phyloP scores from a whole-genome alignment of 495 filamentous ascomycete genomes.

The Haplographium delicatum region DNA sequence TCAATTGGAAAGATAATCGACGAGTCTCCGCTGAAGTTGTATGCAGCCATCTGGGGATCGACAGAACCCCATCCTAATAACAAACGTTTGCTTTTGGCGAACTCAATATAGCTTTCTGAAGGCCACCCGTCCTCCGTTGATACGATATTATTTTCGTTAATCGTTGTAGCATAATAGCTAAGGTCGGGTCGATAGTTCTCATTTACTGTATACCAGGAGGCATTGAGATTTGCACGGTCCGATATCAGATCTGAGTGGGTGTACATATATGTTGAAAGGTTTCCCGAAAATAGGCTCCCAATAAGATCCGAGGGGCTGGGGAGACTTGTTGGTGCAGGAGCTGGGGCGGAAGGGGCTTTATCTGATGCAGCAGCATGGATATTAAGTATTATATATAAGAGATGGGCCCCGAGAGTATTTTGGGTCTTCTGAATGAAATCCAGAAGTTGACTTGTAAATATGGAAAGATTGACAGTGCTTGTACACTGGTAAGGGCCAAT shows the following conservation, averaged over 20 bases:
- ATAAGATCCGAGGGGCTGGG: slow-evolving; percentile 32
- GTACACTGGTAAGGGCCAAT: slow-evolving; percentile 56
- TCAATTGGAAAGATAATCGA: slow-evolving; percentile 18
- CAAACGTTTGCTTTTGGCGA: slow-evolving; percentile 43
- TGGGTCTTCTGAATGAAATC: slow-evolving; percentile 44
- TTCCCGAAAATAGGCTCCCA: slow-evolving; percentile 32
- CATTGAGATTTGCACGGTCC: slow-evolving; percentile 52
- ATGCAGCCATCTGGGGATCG: slow-evolving; percentile 50
- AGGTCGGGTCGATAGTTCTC: slow-evolving; percentile 39
- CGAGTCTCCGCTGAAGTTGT: slow-evolving; percentile 40
- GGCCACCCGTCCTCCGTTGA: slow-evolving; percentile 62
- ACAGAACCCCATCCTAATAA: slow-evolving; percentile 50
- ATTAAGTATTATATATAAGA: slow-evolving; percentile 49
- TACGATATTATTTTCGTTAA: slow-evolving; percentile 30
- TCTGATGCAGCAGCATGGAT: slow-evolving; percentile 51
- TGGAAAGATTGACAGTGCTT: slow-evolving; percentile 39
- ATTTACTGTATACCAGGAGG: slow-evolving; percentile 50
- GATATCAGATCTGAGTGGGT: slow-evolving; percentile 39
- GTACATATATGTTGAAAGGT: slow-evolving; percentile 47
- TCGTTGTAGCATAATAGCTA: slow-evolving; percentile 46
- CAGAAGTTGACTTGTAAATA: slow-evolving; percentile 40
- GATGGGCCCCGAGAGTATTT: slow-evolving; percentile 39
- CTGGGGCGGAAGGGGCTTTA: slow-evolving; percentile 33
- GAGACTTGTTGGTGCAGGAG: slow-evolving; percentile 32
- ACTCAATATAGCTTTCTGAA: slow-evolving; percentile 48